Evolutionary conservation across 441 rosid genomes (phyloP), one percentile per base, ranked within the genome.

Genomic region (Adansonia gregorii): DNA sequence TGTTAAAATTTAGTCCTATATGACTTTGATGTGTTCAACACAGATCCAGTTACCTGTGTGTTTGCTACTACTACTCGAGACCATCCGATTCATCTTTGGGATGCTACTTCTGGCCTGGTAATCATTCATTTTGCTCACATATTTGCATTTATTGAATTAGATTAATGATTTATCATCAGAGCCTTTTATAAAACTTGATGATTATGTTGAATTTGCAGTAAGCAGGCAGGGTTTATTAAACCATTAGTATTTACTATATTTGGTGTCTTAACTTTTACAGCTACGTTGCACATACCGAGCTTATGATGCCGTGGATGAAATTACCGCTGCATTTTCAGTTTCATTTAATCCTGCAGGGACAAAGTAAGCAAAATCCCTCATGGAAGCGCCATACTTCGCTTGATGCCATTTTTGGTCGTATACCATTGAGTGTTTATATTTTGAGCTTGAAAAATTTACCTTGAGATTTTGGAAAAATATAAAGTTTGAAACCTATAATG

Each of bases 61-160:
- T 94, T 96, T 60, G 99, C 98, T 66, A 91, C 86, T 70, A 84
- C 92, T 1, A 90, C 92, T 51, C 95, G 97, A 60, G 98, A 96
- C 87, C 99, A 94, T 84, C 98, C 98, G 0, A 95, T 95, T 78
- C 98, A 94, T 90, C 92, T 96, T 60, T 94, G 97, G 98, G 99
- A 96, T 86, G 95, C 97, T 74, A 78, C 90, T 78, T 86, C 98
- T 80, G 98, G 97, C 84, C 84, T 84, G 99, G 99, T 95, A 87
- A 69, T 84, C 80, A 69, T 76, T 63, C 70, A 20, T 60, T 79
- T 64, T 6, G 71, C 24, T 67, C 46, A 10, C 52, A 7, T 24
- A 31, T 9, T 31, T 35, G 7, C 41, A 3, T 52, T 35, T 35
- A 9, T 49, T 55, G 22, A 63, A 67, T 31, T 19, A 31, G 10